Conservation (phyloP, 2,329 filamentous ascomycete species). For the Talaromyces islandicus region DNA sequence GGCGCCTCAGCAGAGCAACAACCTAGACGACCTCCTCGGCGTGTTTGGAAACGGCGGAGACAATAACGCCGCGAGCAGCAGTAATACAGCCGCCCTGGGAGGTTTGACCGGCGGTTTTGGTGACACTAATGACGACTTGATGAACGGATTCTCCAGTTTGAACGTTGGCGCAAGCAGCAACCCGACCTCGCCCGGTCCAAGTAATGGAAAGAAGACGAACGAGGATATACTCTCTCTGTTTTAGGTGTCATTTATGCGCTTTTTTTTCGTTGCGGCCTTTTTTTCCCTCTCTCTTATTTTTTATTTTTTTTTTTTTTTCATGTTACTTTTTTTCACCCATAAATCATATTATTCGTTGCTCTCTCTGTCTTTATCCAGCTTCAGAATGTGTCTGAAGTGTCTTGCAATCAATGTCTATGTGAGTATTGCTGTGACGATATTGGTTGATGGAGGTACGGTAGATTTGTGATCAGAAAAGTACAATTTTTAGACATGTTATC, state of each 20-base stretch:
- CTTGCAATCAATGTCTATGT: not conserved
- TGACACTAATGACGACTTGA: slow-evolving; percentile 48
- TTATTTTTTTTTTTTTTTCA: slow-evolving; percentile 1
- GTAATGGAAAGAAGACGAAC: slow-evolving; percentile 43
- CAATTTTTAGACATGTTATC: not conserved
- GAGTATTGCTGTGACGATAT: not conserved
- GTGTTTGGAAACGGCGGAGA: slow-evolving; percentile 53
- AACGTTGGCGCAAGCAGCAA: slow-evolving; percentile 56
- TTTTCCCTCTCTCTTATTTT: too few species aligned
- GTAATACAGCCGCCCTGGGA: slow-evolving; percentile 20
- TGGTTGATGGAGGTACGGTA: not conserved
- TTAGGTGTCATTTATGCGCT: not conserved
- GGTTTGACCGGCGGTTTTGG: slow-evolving; percentile 24
- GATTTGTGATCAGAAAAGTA: not conserved
- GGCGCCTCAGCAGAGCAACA: slow-evolving; percentile 43
- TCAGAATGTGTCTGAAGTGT: not conserved
- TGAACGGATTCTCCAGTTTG: slow-evolving; percentile 78
- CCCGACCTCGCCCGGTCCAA: slow-evolving; percentile 6
- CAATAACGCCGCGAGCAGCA: slow-evolving; percentile 12
- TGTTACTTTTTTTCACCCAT: slow-evolving; percentile 3
- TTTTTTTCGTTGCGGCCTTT: not conserved
- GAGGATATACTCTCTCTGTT: slow-evolving; percentile 36
- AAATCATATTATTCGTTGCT: not conserved
- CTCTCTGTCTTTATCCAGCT: not conserved
- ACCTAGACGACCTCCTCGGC: slow-evolving; percentile 76